These are phyloP conservation scores for Schizophyllum amplum DNA, from an alignment of 1,284 basidiomycete genomes.

Conservation along the genomic window DNA sequence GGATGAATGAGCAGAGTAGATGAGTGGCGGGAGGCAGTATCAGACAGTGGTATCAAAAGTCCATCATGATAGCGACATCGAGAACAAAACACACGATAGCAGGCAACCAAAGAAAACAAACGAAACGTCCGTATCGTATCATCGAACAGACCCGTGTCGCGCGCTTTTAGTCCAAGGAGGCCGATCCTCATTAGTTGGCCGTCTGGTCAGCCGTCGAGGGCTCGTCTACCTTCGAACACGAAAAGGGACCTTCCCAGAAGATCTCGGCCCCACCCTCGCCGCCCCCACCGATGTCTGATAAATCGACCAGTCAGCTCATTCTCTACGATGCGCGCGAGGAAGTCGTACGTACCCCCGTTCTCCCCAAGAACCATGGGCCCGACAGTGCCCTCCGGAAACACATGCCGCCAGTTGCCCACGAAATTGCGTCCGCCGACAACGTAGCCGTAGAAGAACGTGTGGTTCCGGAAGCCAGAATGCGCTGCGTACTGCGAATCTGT, in stretches of 20 bases:
- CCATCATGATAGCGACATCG: neutral
- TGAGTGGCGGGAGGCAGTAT: neutral
- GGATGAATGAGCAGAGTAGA: neutral
- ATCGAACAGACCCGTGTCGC: too few species aligned
- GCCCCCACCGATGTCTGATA: neutral
- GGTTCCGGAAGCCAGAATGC: neutral
- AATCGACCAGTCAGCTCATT: too few species aligned
- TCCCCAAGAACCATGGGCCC: neutral
- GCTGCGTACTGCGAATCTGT: neutral
- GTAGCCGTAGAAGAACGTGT: constrained; percentile 59
- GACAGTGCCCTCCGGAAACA: neutral
- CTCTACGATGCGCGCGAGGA: too few species aligned
- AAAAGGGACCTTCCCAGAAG: neutral
- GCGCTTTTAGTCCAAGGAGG: too few species aligned
- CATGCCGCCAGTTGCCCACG: constrained; percentile 58
- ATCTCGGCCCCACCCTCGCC: neutral
- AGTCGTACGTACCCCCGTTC: neutral
- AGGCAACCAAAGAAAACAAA: too few species aligned
- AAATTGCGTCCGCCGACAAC: constrained; percentile 54
- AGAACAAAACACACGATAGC: too few species aligned
- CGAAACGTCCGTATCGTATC: too few species aligned
- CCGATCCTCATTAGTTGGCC: too few species aligned
- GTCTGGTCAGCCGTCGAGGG: too few species aligned
- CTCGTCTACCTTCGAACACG: neutral
- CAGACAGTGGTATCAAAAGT: neutral